Evolutionary conservation across 1,284 basidiomycete genomes (phyloP).

Genomic region (Cutaneotrichosporon arboriforme): DNA sequence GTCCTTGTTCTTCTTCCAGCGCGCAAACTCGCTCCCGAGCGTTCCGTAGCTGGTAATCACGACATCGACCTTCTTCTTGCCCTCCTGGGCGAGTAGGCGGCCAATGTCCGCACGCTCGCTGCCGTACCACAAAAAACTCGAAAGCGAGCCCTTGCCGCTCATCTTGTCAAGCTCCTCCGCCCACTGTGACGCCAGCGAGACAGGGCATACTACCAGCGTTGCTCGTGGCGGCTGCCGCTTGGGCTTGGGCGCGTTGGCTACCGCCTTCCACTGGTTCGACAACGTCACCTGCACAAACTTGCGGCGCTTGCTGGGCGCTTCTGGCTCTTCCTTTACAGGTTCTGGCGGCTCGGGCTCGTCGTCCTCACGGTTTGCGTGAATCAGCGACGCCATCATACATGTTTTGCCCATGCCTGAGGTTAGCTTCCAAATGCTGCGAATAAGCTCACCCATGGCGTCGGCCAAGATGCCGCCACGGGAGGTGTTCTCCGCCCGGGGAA

Average conservation of each 20-base stretch:
- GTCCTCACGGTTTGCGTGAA: constrained; percentile 66
- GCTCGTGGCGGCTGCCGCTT: constrained; percentile 49
- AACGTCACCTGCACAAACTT: constrained; percentile 47
- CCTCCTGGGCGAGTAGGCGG: constrained; percentile 55
- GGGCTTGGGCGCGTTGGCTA: constrained; percentile 27
- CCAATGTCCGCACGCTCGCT: constrained; percentile 72
- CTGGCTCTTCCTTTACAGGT: constrained; percentile 19
- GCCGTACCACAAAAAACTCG: constrained; percentile 72
- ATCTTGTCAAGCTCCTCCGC: constrained; percentile 68
- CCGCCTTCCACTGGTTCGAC: constrained; percentile 45
- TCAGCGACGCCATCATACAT: constrained; percentile 79
- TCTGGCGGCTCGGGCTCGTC: constrained; percentile 15
- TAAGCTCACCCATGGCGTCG: constrained; percentile 44
- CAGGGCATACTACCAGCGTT: constrained; percentile 88
- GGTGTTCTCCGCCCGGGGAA: constrained; percentile 73
- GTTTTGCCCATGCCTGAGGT: constrained; percentile 91
- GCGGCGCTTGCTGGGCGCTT: constrained; percentile 31
- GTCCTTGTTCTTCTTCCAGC: constrained; percentile 51
- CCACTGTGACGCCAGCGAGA: constrained; percentile 88
- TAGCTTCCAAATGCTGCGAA: background rate
- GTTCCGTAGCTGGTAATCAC: constrained; percentile 88
- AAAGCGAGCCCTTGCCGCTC: constrained; percentile 62
- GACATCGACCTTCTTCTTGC: constrained; percentile 58
- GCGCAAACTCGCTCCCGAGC: constrained; percentile 74
- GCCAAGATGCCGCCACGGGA: constrained; percentile 60